These are phyloP conservation scores for Paramecium sexaurelia DNA, from an alignment of 73 alveolate species.

Conservation along the genomic window DNA sequence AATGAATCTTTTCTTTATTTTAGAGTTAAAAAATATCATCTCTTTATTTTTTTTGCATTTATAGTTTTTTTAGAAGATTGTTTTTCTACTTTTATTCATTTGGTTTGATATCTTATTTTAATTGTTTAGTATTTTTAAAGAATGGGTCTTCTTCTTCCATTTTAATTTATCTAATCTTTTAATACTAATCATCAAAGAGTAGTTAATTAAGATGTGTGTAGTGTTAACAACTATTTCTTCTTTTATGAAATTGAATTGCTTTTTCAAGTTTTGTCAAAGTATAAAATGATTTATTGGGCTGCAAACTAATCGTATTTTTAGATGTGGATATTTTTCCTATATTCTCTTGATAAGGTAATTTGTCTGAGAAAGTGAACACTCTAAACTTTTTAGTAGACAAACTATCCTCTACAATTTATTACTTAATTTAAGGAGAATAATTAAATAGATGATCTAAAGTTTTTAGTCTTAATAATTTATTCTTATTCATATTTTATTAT, in stretches of 20 bases:
- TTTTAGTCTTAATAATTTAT: background rate
- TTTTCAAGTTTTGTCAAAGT: background rate
- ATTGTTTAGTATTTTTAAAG: background rate
- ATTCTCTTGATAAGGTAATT: background rate
- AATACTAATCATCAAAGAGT: background rate
- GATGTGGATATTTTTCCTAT: background rate
- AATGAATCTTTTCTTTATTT: background rate
- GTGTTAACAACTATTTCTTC: background rate
- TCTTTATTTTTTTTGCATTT: background rate
- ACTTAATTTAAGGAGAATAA: conserved; percentile 22
- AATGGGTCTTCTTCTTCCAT: conserved; percentile 34
- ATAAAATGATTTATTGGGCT: background rate
- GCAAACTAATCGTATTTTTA: background rate
- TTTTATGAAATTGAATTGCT: background rate
- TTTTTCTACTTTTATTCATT: background rate
- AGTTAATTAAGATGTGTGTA: background rate
- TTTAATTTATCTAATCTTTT: background rate
- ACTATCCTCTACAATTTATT: background rate
- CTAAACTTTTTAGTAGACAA: background rate
- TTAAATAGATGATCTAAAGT: conserved; percentile 5
- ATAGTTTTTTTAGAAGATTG: background rate
- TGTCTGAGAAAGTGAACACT: background rate
- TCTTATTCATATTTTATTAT: conserved; percentile 2
- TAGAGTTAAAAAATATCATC: background rate
- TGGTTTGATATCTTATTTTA: background rate